Conservation (phyloP, 192 early-diverging fungal species). For the Umbelopsis vinacea region DNA sequence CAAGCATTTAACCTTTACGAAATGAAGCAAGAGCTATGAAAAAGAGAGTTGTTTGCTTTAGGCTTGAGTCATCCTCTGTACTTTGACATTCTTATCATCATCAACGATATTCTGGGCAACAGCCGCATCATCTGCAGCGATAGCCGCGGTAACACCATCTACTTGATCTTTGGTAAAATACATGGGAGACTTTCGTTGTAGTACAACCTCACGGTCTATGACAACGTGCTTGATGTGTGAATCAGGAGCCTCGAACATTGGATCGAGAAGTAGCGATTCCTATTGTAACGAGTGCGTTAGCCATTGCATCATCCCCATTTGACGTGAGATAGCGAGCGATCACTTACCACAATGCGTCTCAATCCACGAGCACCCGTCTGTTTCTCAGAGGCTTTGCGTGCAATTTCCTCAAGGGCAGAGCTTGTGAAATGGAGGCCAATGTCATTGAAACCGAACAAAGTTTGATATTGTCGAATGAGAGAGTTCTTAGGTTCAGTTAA, state of each 20-base stretch:
- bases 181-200: conserved; percentile 62
- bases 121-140: conserved; percentile 22
- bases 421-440: conserved; percentile 76
- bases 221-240: conserved; percentile 75
- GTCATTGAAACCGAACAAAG: conserved; percentile 68
- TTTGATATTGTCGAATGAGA: conserved; percentile 79
- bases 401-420: conserved; percentile 70
- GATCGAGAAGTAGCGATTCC: conserved; percentile 77
- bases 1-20: neutral
- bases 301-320: neutral
- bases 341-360: conserved; percentile 79
- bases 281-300: conserved; percentile 17
- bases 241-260: conserved; percentile 81
- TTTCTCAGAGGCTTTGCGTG: conserved; percentile 75
- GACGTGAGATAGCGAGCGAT: no score
- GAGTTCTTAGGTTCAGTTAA: conserved; percentile 85
- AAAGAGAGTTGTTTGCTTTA: neutral
- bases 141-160: conserved; percentile 9
- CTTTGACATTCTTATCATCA: conserved; percentile 7
- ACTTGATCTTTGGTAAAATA: conserved; percentile 57
- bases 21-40: neutral
- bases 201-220: conserved; percentile 68
- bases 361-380: conserved; percentile 88
- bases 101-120: neutral
- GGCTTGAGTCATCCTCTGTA: conserved; percentile 31